Evolutionary conservation across 306 rosid genomes (phyloP).

Genomic region (Pyrus communis): DNA sequence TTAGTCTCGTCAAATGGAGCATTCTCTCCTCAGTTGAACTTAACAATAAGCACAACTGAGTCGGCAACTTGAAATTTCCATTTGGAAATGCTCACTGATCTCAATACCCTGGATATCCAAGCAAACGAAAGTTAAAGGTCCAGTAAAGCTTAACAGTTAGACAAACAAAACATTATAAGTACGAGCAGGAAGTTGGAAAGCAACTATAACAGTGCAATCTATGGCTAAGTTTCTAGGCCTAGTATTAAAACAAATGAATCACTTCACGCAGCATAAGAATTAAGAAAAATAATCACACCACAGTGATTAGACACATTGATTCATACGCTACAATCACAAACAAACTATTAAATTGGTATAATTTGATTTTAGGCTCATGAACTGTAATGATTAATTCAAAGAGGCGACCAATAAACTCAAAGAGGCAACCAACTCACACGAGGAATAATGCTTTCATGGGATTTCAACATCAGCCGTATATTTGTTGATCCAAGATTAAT

Average conservation of each 20-base stretch:
- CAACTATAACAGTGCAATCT: not conserved
- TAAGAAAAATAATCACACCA: too few relatives aligned
- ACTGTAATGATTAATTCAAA: too few relatives aligned
- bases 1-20: conserved; percentile 20
- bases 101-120: conserved; percentile 12
- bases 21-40: conserved; percentile 9
- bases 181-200: not conserved
- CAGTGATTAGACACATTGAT: too few relatives aligned
- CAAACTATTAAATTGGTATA: too few relatives aligned
- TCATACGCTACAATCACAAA: too few relatives aligned
- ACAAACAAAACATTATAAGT: not conserved
- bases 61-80: not conserved
- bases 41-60: not conserved
- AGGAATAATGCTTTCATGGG: not conserved
- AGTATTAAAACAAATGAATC: too few relatives aligned
- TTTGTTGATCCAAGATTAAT: not conserved
- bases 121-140: not conserved
- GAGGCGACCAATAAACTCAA: not conserved
- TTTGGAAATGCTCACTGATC: not conserved
- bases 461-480: not conserved
- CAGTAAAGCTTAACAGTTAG: not conserved
- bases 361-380: too few relatives aligned
- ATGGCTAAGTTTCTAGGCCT: not conserved
- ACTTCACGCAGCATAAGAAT: too few relatives aligned
- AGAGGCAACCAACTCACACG: not conserved